These are phyloP conservation scores for Claviceps spartinae DNA, from an alignment of 2,329 filamentous ascomycete species.

Conservation along the genomic window DNA sequence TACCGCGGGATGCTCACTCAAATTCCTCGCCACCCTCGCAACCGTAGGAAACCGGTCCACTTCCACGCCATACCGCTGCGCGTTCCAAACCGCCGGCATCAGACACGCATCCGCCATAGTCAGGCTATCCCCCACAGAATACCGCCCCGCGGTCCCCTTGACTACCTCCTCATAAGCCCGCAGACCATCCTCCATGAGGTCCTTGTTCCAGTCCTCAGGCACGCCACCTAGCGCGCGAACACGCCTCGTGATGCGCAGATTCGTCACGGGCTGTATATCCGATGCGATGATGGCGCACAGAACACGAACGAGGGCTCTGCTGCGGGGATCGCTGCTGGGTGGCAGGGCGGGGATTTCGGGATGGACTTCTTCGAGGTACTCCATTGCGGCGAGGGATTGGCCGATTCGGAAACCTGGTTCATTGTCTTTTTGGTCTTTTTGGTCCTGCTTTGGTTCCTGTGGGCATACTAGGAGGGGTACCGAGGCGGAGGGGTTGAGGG, in stretches of 20 bases:
- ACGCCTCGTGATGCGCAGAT: conserved; percentile 36
- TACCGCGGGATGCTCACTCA: conserved; percentile 37
- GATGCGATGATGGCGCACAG: conserved; percentile 39
- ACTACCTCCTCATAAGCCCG: conserved; percentile 38
- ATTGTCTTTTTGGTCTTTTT: not conserved
- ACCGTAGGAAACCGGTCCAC: conserved; percentile 34
- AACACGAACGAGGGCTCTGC: conserved; percentile 37
- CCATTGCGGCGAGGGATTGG: conserved; percentile 46
- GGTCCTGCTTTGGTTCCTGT: not conserved
- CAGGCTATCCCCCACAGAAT: conserved; percentile 40
- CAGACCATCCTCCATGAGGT: conserved; percentile 39
- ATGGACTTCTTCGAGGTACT: conserved; percentile 46
- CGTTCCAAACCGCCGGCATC: conserved; percentile 44
- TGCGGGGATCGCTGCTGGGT: conserved; percentile 25
- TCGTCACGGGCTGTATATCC: conserved; percentile 49
- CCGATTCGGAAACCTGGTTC: conserved; percentile 27
- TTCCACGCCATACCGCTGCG: conserved; percentile 40
- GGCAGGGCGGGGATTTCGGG: conserved; percentile 34
- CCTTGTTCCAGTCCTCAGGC: conserved; percentile 34
- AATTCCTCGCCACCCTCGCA: conserved; percentile 26
- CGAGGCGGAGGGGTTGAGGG: conserved; percentile 38
- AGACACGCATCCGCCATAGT: conserved; percentile 46
- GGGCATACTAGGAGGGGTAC: conserved; percentile 39
- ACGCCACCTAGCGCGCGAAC: conserved; percentile 30
- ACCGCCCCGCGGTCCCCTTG: conserved; percentile 28